Evolutionary conservation across 2,329 filamentous ascomycete genomes (phyloP), one percentile per base, ranked within the genome.

Genomic region (Alternaria sp.): DNA sequence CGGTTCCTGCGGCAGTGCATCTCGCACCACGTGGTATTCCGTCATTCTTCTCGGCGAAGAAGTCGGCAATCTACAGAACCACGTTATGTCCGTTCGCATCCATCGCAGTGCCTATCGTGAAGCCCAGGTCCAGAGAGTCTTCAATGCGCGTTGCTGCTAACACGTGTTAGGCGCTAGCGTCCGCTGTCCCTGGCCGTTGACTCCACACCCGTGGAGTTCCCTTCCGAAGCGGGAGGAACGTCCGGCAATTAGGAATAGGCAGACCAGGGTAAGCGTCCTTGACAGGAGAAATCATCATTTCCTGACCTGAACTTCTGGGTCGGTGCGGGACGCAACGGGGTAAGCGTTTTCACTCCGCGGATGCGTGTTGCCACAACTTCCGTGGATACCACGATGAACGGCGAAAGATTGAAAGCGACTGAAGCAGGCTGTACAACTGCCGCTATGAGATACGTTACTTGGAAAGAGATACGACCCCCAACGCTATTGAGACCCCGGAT

Each of bases 171-270:
- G 30, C 15, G 11, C 19, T 63, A 52, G 61, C 49, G 56, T 59
- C 36, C 45, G 46, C 23, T 44, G 45, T 44, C 57, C 61, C 58
- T 66, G 50, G 28, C 44, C 46, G 51, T 32, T 59, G 61, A 59
- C 63, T 59, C 59, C 57, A 57, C 59, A 40, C 26, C 49, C 19
- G 49, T 52, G 49, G 49, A 52, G 49, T n/a, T 49, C 23, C 46
- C 56, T 59, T 57, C 62, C 51, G 62, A 45, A 50, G 46, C 60
- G 60, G 59, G 60, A 58, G 53, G 56, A 44, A 59, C 26, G 50
- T 61, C 51, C 59, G 59, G 46, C 60, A 57, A 23, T 53, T 36
- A 26, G 28, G 32, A 54, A 51, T 53, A 51, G 63, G 51, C 32
- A 25, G 56, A 53, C 51, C 53, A 59, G 52, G 52, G 21, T 32